These are phyloP conservation scores for Fusarium sterilihyphosum DNA, from an alignment of 2,329 filamentous ascomycete genomes.

Conservation along the genomic window DNA sequence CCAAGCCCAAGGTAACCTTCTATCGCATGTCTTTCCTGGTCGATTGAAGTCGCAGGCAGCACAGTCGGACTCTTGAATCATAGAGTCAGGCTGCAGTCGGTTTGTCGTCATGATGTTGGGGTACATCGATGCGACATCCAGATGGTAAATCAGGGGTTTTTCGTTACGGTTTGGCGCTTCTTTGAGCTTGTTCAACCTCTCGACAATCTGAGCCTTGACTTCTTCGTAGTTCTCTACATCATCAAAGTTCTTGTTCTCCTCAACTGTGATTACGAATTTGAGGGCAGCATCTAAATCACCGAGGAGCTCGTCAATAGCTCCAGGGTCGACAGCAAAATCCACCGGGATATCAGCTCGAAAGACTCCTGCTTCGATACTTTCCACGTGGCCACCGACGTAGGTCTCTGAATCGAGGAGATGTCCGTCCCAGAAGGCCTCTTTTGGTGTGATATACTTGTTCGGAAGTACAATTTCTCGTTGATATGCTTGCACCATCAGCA, in stretches of 20 bases:
- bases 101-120: slow-evolving; percentile 99
- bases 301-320: slow-evolving; percentile 89
- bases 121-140: slow-evolving; percentile 99
- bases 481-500: slow-evolving; percentile 98
- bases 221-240: slow-evolving; percentile 85
- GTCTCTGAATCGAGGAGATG: slow-evolving; percentile 97
- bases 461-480: slow-evolving; percentile 90
- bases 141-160: slow-evolving; percentile 91
- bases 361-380: slow-evolving; percentile 98
- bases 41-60: slow-evolving; percentile 98
- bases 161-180: slow-evolving; percentile 86
- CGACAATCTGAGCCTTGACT: slow-evolving; percentile 83
- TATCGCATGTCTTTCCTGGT: slow-evolving; percentile 95
- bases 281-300: slow-evolving; percentile 87
- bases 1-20: slow-evolving; percentile 96
- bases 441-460: slow-evolving; percentile 92
- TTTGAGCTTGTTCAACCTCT: slow-evolving; percentile 76
- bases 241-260: slow-evolving; percentile 83
- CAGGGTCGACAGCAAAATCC: slow-evolving; percentile 89
- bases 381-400: slow-evolving; percentile 97
- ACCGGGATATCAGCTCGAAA: slow-evolving; percentile 96
- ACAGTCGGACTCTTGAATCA: slow-evolving; percentile 96
- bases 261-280: slow-evolving; percentile 85
- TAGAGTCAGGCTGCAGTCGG: slow-evolving; percentile 96
- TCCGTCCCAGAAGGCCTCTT: slow-evolving; percentile 95